Conservation (phyloP, 2,329 filamentous ascomycete genomes). For the Nemania sp. region DNA sequence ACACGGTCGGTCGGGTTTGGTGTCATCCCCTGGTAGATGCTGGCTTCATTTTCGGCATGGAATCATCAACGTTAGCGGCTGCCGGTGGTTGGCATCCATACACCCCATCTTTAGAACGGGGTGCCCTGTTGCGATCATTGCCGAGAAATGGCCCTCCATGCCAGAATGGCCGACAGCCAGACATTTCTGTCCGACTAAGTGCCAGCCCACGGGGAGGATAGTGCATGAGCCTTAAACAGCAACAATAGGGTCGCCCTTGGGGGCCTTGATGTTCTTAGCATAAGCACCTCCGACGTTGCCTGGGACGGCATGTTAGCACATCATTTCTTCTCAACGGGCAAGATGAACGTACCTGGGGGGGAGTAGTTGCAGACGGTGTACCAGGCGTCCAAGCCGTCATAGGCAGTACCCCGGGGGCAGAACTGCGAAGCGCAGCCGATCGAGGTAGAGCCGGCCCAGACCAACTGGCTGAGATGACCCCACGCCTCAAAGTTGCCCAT, state of each 20-base stretch:
- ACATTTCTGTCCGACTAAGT: constrained; percentile 17
- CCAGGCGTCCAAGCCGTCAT: constrained; percentile 57
- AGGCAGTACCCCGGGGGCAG: constrained; percentile 58
- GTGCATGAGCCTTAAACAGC: constrained; percentile 26
- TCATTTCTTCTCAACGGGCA: neutral
- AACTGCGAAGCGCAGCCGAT: constrained; percentile 66
- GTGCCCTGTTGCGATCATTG: constrained; percentile 15
- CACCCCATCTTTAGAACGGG: constrained; percentile 16
- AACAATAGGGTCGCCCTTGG: constrained; percentile 44
- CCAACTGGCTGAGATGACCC: constrained; percentile 78
- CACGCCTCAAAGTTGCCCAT: constrained; percentile 66
- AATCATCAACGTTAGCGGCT: constrained; percentile 30
- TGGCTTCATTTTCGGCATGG: constrained; percentile 22
- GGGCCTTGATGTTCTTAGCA: constrained; percentile 53
- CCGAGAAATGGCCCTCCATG: constrained; percentile 24
- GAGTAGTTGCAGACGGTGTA: constrained; percentile 91
- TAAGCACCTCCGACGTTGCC: constrained; percentile 60
- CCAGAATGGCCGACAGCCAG: constrained; percentile 22
- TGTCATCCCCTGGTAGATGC: constrained; percentile 23
- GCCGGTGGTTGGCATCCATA: constrained; percentile 17
- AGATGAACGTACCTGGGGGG: constrained; percentile 64
- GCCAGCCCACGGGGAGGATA: constrained; percentile 7
- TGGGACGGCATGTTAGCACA: constrained; percentile 29
- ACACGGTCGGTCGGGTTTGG: constrained; percentile 13
- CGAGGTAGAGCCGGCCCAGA: constrained; percentile 66